Evolutionary conservation across 2,329 filamentous ascomycete genomes (phyloP), one percentile per base, ranked within the genome.

Genomic region (Fusarium keratoplasticum): DNA sequence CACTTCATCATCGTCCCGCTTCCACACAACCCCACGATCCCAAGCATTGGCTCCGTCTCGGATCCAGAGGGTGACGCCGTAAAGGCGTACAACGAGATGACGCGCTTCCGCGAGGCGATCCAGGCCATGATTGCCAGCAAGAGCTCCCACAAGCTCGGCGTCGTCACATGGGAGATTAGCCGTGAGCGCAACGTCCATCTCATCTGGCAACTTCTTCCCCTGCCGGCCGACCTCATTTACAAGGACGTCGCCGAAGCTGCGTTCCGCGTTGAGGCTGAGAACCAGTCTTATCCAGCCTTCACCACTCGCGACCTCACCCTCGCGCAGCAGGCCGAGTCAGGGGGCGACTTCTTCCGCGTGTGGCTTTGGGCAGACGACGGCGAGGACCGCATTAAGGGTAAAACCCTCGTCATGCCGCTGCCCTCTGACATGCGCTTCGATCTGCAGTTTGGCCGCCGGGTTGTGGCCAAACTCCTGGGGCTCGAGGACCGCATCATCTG

Each of bases 1-100:
- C 96, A 99, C 82, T 91, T 97, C 78, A 91, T 99, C 71, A 96
- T 99, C 78, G 96, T 98, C 68, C 95, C 96, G 0, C 88, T 98
- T 25, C 89, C 92, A 8, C 96, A 99, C 80, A 88, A 93, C 9
- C 90, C 95, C 0, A 96, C 94, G 0, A 86, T 98, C 6, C 85
- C 89, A 22, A 84, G 88, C 3, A 94, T 97, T 79, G 86, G 89
- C 52, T 86, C 90, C 58, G 82, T 86, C 2, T 76, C 83, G 16
- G 85, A 86, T 40, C 83, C 86, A 0, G 86, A 89, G 9, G 85
- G 86, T 18, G 87, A 88, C 7, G 89, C 91, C 5, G 85, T 85
- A 11, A 88, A 87, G 27, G 93, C 94, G 0, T 93, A 91, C 77
- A 83, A 84, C 11, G 96, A 99, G 82, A 98, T 99, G 95, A 89